These are phyloP conservation scores for Fusarium albidum DNA, from an alignment of 2,329 filamentous ascomycete species.

Conservation along the genomic window DNA sequence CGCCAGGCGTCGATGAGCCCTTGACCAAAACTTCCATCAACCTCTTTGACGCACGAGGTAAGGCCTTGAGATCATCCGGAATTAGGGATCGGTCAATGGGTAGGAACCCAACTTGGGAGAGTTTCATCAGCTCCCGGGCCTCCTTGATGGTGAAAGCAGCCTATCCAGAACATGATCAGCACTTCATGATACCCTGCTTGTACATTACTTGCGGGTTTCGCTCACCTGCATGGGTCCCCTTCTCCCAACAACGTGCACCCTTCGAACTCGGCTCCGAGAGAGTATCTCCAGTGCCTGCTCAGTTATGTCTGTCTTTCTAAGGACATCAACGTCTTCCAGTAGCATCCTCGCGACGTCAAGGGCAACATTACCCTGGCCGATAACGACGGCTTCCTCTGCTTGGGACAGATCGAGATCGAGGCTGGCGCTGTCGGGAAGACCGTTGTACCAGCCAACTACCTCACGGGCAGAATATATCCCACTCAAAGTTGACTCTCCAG, in stretches of 20 bases:
- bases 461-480: constrained; percentile 89
- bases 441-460: constrained; percentile 99
- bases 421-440: constrained; percentile 80
- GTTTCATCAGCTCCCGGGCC: constrained; percentile 83
- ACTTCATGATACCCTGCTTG: neutral
- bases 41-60: constrained; percentile 79
- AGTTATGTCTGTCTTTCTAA: constrained; percentile 88
- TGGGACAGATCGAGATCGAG: constrained; percentile 76
- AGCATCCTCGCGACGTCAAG: constrained; percentile 92
- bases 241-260: constrained; percentile 87
- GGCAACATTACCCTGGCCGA: constrained; percentile 96
- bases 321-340: constrained; percentile 74
- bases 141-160: constrained; percentile 97
- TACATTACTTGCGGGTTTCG: constrained; percentile 28
- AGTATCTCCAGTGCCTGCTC: constrained; percentile 81
- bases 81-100: constrained; percentile 72
- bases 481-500: constrained; percentile 75
- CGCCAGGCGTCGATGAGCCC: constrained; percentile 65
- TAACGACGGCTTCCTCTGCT: constrained; percentile 84
- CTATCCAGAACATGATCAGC: constrained; percentile 49
- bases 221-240: constrained; percentile 85
- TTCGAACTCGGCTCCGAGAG: constrained; percentile 75
- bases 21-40: constrained; percentile 84
- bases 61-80: constrained; percentile 70
- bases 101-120: constrained; percentile 76